phyloP scores from a whole-genome alignment of 345 rosid species.

The Mallotus nudiflorus region DNA sequence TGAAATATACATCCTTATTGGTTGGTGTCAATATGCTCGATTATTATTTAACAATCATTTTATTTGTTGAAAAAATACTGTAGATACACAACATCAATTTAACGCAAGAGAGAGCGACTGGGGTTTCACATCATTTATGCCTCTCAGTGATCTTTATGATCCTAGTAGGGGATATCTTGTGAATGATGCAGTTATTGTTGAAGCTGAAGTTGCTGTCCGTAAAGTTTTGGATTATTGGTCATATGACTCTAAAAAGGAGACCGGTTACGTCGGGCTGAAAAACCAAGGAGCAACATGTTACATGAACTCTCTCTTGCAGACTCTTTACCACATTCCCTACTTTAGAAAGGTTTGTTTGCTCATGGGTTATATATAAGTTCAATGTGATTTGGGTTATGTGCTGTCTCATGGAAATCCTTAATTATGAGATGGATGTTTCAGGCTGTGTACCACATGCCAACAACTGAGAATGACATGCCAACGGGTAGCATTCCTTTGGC shows the following conservation, averaged over 20 bases:
- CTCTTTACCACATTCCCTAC: constrained; percentile 91
- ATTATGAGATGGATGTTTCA: constrained; percentile 28
- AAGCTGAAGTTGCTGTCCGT: constrained; percentile 90
- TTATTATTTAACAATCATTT: neutral
- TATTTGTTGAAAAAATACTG: constrained; percentile 17
- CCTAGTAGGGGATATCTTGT: constrained; percentile 77
- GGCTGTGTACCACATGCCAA: constrained; percentile 99
- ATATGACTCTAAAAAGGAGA: constrained; percentile 92
- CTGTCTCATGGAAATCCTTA: neutral
- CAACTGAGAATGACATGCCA: constrained; percentile 89
- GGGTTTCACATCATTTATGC: constrained; percentile 95
- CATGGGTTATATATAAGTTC: neutral
- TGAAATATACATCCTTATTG: neutral
- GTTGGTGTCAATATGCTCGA: neutral
- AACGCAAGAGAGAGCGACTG: constrained; percentile 92
- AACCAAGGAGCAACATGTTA: constrained; percentile 99
- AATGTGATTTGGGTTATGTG: constrained; percentile 4
- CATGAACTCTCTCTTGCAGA: constrained; percentile 95
- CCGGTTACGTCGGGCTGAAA: constrained; percentile 96
- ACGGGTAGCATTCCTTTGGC: constrained; percentile 96
- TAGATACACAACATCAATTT: constrained; percentile 95
- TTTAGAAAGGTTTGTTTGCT: constrained; percentile 74
- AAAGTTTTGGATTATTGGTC: constrained; percentile 80
- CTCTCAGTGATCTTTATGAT: constrained; percentile 89
- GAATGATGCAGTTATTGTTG: constrained; percentile 73